These are phyloP conservation scores for Kurtzmaniella quercitrusa DNA, from an alignment of 1,139 yeast species.

Conservation along the genomic window DNA sequence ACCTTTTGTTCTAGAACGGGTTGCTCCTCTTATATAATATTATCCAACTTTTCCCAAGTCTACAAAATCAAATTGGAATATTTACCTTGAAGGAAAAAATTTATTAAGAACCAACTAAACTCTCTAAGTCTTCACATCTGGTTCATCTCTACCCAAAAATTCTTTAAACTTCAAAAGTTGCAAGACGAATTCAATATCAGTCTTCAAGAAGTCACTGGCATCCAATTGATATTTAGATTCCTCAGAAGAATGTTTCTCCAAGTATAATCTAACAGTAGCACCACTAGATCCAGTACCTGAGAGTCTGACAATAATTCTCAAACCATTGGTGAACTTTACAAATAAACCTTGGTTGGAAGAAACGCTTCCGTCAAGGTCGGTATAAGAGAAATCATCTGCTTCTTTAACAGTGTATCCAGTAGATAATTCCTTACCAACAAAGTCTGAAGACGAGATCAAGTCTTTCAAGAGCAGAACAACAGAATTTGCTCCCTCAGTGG, in stretches of 20 bases:
- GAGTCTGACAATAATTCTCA: constrained; percentile 83
- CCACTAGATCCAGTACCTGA: constrained; percentile 99
- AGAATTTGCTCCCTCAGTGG: constrained; percentile 68
- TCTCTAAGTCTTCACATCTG: constrained; percentile 76
- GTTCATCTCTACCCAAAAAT: constrained; percentile 76
- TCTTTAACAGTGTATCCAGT: constrained; percentile 56
- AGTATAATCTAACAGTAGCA: constrained; percentile 90
- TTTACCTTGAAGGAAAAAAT: too few relatives aligned
- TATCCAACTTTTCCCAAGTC: too few relatives aligned
- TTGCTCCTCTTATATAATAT: too few relatives aligned
- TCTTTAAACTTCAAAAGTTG: constrained; percentile 68
- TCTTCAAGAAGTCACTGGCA: constrained; percentile 68
- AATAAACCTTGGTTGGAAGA: constrained; percentile 90
- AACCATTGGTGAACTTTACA: constrained; percentile 76
- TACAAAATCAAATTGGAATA: too few relatives aligned
- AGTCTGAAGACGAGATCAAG: constrained; percentile 27
- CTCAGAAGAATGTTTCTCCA: constrained; percentile 79
- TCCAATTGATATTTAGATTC: constrained; percentile 40
- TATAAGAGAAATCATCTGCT: constrained; percentile 87
- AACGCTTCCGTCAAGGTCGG: constrained; percentile 91
- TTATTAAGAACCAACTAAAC: background rate
- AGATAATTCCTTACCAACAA: constrained; percentile 42
- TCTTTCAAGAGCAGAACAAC: constrained; percentile 56
- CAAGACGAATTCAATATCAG: constrained; percentile 62
- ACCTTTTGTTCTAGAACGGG: too few relatives aligned